phyloP scores from a whole-genome alignment of 148 eudicot species.

The Chenopodium quinoa region DNA sequence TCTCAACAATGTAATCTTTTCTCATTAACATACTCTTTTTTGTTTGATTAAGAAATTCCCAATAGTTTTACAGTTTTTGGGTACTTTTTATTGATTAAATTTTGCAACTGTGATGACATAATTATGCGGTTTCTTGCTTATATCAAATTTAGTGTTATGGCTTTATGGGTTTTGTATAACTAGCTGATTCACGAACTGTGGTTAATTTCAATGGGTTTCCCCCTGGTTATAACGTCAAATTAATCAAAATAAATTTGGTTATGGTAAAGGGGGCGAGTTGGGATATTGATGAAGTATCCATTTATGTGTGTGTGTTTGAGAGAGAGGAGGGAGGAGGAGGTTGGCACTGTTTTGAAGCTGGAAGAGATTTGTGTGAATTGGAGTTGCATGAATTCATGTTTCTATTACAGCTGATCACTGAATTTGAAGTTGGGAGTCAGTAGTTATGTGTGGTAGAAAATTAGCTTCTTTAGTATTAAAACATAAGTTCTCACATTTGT shows the following conservation, averaged over 20 bases:
- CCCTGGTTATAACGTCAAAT: no score
- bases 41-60: not conserved
- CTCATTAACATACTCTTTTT: not conserved
- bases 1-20: slow-evolving; percentile 50
- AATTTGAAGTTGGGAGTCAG: no score
- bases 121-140: not conserved
- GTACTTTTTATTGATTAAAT: not conserved
- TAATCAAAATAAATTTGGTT: no score
- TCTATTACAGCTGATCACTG: not conserved
- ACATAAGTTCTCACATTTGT: no score
- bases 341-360: not conserved
- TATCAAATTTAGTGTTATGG: not conserved
- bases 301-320: not conserved
- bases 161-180: not conserved
- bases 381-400: not conserved
- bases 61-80: no score
- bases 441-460: no score
- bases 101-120: not conserved
- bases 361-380: not conserved
- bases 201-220: no score
- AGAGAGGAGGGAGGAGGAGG: not conserved
- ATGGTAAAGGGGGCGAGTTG: no score
- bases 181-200: no score
- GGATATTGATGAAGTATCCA: no score
- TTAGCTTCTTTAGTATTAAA: no score